Evolutionary conservation across 129 eudicot genomes (phyloP).

Genomic region (Helichrysum umbraculigerum): DNA sequence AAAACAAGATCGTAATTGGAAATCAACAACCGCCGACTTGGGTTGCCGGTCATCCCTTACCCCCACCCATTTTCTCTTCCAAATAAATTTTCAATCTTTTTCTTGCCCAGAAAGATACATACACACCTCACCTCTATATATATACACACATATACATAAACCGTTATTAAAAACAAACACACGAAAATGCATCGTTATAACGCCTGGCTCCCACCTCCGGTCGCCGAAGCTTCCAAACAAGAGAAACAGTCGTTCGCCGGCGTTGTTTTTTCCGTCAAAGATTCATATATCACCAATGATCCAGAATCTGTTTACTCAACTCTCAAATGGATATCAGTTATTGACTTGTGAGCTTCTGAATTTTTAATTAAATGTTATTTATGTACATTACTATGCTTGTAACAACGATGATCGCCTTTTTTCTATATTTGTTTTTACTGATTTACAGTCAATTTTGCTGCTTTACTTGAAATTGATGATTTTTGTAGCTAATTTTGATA

Average conservation of each 20-base stretch:
- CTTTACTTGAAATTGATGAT: constrained; percentile 11
- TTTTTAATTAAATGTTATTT: background rate
- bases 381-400: constrained; percentile 15
- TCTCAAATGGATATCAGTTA: constrained; percentile 86
- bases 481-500: background rate
- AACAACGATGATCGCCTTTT: constrained; percentile 15
- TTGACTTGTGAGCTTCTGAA: constrained; percentile 67
- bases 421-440: background rate
- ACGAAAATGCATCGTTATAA: constrained; percentile 80
- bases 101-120: constrained; percentile 56
- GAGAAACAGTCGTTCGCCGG: constrained; percentile 80
- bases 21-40: constrained; percentile 41
- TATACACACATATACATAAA: background rate
- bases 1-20: background rate
- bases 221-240: constrained; percentile 71
- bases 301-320: constrained; percentile 92
- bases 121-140: constrained; percentile 16
- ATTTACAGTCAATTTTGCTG: constrained; percentile 5
- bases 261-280: constrained; percentile 69
- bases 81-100: constrained; percentile 22
- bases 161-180: background rate
- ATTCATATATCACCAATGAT: constrained; percentile 50
- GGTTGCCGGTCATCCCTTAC: constrained; percentile 47
- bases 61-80: constrained; percentile 17
- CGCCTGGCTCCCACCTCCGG: constrained; percentile 95